Conservation (phyloP, 225 moss, liverwort and hornwort species). For the Polytrichum formosum region DNA sequence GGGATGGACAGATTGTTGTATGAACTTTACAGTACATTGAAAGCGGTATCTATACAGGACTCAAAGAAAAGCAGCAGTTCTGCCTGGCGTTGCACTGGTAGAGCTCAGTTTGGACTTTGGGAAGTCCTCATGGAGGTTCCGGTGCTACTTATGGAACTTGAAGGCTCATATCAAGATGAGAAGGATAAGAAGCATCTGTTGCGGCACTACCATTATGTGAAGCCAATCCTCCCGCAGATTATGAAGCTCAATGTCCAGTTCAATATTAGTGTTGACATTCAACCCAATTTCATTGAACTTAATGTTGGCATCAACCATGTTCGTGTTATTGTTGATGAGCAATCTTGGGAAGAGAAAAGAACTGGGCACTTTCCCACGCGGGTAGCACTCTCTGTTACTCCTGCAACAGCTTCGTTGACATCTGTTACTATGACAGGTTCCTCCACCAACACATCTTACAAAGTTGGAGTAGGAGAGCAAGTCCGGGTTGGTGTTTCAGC, state of each 20-base stretch:
- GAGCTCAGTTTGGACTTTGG: conserved; percentile 52
- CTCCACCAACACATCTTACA: conserved; percentile 19
- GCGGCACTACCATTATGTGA: conserved; percentile 32
- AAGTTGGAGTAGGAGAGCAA: conserved; percentile 32
- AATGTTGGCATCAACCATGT: conserved; percentile 29
- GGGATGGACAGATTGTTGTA: conserved; percentile 32
- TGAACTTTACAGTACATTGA: conserved; percentile 23
- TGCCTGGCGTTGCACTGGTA: conserved; percentile 31
- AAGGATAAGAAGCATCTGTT: conserved; percentile 21
- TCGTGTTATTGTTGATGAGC: conserved; percentile 20
- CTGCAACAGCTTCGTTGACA: conserved; percentile 13
- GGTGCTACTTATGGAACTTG: conserved; percentile 34
- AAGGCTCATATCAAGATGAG: conserved; percentile 29
- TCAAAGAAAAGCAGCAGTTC: conserved; percentile 5
- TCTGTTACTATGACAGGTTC: conserved; percentile 35
- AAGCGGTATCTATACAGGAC: neutral
- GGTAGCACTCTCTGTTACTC: conserved; percentile 19
- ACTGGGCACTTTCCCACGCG: conserved; percentile 38
- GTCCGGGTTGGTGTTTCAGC: conserved; percentile 17
- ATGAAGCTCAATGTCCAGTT: conserved; percentile 37
- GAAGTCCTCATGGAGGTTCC: conserved; percentile 46
- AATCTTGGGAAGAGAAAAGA: conserved; percentile 27
- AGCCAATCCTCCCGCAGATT: conserved; percentile 24
- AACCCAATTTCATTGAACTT: conserved; percentile 33
- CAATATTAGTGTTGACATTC: conserved; percentile 22